Evolutionary conservation across 306 rosid species (phyloP), one percentile per base, ranked within the genome.

Genomic region (Lathyrus aphaca): DNA sequence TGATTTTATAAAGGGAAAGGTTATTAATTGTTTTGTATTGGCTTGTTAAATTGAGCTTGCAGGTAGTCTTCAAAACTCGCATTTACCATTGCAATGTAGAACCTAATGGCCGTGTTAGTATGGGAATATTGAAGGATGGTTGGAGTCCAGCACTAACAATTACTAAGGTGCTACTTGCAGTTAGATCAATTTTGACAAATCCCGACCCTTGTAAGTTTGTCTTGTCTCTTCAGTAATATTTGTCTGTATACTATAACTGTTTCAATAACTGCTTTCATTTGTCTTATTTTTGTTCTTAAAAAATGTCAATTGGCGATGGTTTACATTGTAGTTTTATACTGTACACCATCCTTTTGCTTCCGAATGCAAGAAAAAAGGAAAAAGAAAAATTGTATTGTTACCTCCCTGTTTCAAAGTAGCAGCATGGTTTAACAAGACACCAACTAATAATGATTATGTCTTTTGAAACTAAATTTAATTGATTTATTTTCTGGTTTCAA

Each of bases 141-240:
- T 93, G 98, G 98, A 93, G 97, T 85, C 98, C 98, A 43, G 98
- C 97, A 23, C 82, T 86, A 53, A 90, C 97, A 35, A 88, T 90
- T 48, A 82, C 90, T 5, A 88, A 86, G 84, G 91, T 93, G 75
- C 83, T 93, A 50, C 81, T 82, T 46, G 94, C 90, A 42, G 78
- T 90, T 58, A 80, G 86, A 77, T 74, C 94, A 25, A 76, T 90
- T 75, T 76, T 93, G 81, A 77, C 83, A 19, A 84, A 85, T 60
- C 94, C 97, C 4, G 87, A 90, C 64, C 97, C 90, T 39, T 86
- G 98, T 92, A 82, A 83, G 96, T 83, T 72, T 60, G 30, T 69
- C 69, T 5, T 18, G 5, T 27, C 53, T 60, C 59, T 56, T 25
- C 29, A 4, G 3, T 25, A 43, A 10, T 29, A 39, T 27, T 54